phyloP scores from a whole-genome alignment of 345 rosid species.

The Moricandia arvensis region DNA sequence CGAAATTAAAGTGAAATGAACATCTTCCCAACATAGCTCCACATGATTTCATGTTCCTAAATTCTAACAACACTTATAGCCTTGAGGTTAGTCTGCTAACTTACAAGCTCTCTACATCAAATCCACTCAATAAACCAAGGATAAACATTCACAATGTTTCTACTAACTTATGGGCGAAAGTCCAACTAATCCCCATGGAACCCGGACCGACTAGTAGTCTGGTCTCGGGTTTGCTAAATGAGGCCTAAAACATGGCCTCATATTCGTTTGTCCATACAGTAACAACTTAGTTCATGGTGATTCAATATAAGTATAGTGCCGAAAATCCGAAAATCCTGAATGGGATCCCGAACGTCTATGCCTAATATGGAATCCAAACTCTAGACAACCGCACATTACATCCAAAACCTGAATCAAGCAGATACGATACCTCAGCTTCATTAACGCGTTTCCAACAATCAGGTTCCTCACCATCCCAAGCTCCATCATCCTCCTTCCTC shows the following conservation, averaged over 20 bases:
- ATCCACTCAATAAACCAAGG: background rate
- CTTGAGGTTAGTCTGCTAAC: background rate
- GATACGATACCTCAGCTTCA: conserved; percentile 68
- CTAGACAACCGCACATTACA: no score
- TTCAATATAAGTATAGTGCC: no score
- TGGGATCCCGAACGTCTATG: no score
- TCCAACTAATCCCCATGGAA: no score
- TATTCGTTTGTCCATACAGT: no score
- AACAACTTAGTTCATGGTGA: no score
- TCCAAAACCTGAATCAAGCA: background rate
- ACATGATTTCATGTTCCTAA: background rate
- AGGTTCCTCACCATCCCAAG: conserved; percentile 93
- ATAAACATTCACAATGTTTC: background rate
- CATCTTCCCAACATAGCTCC: background rate
- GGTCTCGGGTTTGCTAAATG: no score
- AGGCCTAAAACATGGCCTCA: no score
- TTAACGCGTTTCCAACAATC: conserved; percentile 92
- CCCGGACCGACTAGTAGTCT: no score
- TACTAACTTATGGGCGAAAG: no score
- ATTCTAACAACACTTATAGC: conserved; percentile 1
- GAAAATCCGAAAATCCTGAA: no score
- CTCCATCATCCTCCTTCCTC: conserved; percentile 58
- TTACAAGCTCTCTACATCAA: background rate
- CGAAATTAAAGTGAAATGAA: background rate
- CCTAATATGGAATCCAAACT: no score